Conservation (phyloP, 2,329 filamentous ascomycete species). For the Fusarium sp. region DNA sequence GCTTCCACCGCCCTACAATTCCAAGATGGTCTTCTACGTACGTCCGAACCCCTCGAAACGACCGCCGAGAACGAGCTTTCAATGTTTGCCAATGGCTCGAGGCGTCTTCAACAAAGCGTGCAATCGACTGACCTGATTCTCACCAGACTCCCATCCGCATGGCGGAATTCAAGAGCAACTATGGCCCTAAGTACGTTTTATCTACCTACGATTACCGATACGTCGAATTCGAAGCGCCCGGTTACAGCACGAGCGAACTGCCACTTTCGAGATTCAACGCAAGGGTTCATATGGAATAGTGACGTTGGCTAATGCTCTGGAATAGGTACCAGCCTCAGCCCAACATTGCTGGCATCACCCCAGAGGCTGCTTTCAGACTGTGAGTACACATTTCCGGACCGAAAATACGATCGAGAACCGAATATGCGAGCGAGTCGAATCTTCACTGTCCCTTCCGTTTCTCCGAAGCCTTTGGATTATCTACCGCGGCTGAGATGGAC, state of each 20-base stretch:
- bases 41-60: constrained; percentile 27
- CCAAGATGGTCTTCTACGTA: constrained; percentile 60
- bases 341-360: constrained; percentile 66
- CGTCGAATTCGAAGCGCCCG: constrained; percentile 4
- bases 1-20: constrained; percentile 48
- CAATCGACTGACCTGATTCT: constrained; percentile 49
- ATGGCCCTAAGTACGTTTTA: constrained; percentile 72
- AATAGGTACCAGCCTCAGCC: constrained; percentile 70
- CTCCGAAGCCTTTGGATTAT: constrained; percentile 29
- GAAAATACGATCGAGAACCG: background rate
- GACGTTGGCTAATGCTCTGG: constrained; percentile 46
- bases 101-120: background rate
- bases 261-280: background rate
- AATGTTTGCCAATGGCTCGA: constrained; percentile 19
- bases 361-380: constrained; percentile 61
- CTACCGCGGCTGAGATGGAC: background rate
- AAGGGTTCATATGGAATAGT: background rate
- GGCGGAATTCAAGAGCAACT: constrained; percentile 70
- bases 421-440: constrained; percentile 23
- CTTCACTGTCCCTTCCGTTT: constrained; percentile 37
- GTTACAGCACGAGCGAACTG: background rate
- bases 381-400: constrained; percentile 56
- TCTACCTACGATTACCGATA: background rate
- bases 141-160: constrained; percentile 61
- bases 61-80: background rate